Evolutionary conservation across 495 filamentous ascomycete species (phyloP).

Genomic region (Talaromyces thailandensis): DNA sequence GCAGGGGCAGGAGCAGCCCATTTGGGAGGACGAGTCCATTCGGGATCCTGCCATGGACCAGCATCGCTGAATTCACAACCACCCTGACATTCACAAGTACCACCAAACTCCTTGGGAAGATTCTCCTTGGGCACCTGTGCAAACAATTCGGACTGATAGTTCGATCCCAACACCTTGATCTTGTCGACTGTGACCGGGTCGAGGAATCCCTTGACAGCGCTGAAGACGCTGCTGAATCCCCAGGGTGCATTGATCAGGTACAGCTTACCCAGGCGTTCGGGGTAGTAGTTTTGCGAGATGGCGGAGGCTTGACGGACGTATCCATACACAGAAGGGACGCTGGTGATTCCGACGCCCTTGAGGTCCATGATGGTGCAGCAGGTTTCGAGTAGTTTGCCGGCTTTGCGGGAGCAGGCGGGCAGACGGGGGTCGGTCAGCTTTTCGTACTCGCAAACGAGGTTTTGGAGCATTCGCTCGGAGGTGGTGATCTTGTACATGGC

Average conservation of each 20-base stretch:
- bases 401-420: constrained; percentile 91
- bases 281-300: constrained; percentile 98
- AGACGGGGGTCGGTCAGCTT: constrained; percentile 86
- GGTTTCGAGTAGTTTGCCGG: constrained; percentile 83
- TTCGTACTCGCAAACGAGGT: constrained; percentile 95
- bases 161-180: constrained; percentile 80
- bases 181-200: constrained; percentile 95
- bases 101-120: constrained; percentile 79
- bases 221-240: constrained; percentile 80
- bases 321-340: constrained; percentile 70
- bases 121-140: constrained; percentile 84
- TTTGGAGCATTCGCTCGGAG: constrained; percentile 85
- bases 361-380: constrained; percentile 97
- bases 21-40: constrained; percentile 62
- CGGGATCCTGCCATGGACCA: constrained; percentile 81
- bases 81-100: constrained; percentile 69
- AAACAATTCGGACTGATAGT: constrained; percentile 77
- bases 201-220: constrained; percentile 78
- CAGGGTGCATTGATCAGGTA: constrained; percentile 98
- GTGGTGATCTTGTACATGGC: constrained; percentile 92
- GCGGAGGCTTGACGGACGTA: constrained; percentile 73
- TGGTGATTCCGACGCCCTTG: constrained; percentile 81
- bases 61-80: constrained; percentile 83
- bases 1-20: constrained; percentile 44
- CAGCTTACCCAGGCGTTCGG: constrained; percentile 79